Evolutionary conservation across 73 alveolate genomes (phyloP).

Genomic region (Diophrys appendiculata): DNA sequence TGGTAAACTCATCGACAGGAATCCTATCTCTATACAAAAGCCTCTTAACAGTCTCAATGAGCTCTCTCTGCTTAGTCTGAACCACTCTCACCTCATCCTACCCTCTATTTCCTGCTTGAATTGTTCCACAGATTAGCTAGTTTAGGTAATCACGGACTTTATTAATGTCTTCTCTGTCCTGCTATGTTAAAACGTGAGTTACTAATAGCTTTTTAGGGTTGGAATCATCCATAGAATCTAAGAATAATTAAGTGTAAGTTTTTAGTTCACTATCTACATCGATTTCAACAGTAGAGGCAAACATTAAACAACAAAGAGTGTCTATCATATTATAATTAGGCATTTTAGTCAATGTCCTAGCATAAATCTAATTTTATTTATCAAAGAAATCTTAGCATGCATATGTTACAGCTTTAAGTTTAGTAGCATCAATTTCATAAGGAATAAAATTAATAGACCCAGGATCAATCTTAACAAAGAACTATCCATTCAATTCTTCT

Average conservation of each 20-base stretch:
- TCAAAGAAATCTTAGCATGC: conserved; percentile 56
- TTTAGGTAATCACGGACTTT: background rate
- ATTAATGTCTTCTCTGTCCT: background rate
- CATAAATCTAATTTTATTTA: conserved; percentile 50
- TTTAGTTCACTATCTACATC: background rate
- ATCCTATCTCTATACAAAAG: too few relatives aligned
- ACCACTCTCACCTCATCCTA: too few relatives aligned
- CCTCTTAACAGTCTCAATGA: too few relatives aligned
- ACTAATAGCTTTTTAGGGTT: background rate
- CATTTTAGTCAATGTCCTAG: conserved; percentile 46
- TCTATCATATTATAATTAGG: conserved; percentile 64
- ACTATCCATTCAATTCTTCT: conserved; percentile 37
- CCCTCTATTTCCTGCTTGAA: too few relatives aligned
- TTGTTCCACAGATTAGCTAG: too few relatives aligned
- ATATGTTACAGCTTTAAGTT: conserved; percentile 19
- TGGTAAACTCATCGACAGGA: too few relatives aligned
- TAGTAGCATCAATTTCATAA: conserved; percentile 40
- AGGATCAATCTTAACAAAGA: conserved; percentile 59
- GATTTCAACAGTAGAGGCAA: conserved; percentile 48
- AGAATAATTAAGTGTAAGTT: too few relatives aligned
- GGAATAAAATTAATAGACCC: conserved; percentile 45
- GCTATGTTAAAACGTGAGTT: background rate
- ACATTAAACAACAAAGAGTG: conserved; percentile 49
- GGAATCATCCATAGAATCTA: background rate
- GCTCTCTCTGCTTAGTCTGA: too few relatives aligned